Evolutionary conservation across 495 filamentous ascomycete genomes (phyloP).

Genomic region (Penicillium longicatenatum): DNA sequence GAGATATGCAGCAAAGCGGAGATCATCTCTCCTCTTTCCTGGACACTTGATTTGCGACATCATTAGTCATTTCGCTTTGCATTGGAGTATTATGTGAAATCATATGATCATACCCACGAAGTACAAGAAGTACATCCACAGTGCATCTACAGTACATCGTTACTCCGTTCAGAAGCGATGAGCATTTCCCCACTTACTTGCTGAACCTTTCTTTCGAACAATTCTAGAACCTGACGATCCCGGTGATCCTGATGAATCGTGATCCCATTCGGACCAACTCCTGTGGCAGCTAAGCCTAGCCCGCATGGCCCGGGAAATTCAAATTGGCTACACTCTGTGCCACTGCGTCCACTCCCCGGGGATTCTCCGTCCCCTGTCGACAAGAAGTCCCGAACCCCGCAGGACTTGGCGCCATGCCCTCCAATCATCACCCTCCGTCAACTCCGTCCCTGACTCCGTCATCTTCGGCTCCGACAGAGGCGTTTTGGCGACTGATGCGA

Average conservation of each 20-base stretch:
- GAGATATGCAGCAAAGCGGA: not conserved
- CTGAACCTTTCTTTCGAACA: not conserved
- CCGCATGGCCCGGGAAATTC: not conserved
- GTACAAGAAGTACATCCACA: too few relatives aligned
- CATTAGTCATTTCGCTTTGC: too few relatives aligned
- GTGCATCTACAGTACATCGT: too few relatives aligned
- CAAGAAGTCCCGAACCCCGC: not conserved
- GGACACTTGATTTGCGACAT: not conserved
- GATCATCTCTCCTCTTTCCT: not conserved
- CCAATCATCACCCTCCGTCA: conserved; percentile 11
- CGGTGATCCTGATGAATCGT: not conserved
- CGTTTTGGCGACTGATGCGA: conserved; percentile 15
- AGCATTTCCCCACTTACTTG: not conserved
- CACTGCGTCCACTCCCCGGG: conserved; percentile 13
- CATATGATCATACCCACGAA: too few relatives aligned
- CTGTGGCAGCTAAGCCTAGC: not conserved
- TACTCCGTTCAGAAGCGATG: not conserved
- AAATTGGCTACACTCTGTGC: not conserved
- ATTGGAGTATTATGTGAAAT: too few relatives aligned
- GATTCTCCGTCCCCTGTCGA: conserved; percentile 30
- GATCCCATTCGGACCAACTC: too few relatives aligned
- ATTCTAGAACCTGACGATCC: not conserved
- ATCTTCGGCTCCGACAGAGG: conserved; percentile 11
- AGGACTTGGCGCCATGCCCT: conserved; percentile 3
- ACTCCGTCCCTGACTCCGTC: conserved; percentile 1